Evolutionary conservation across 495 filamentous ascomycete genomes (phyloP), one percentile per base, ranked within the genome.

Genomic region (Massariosphaeria phaeospora): DNA sequence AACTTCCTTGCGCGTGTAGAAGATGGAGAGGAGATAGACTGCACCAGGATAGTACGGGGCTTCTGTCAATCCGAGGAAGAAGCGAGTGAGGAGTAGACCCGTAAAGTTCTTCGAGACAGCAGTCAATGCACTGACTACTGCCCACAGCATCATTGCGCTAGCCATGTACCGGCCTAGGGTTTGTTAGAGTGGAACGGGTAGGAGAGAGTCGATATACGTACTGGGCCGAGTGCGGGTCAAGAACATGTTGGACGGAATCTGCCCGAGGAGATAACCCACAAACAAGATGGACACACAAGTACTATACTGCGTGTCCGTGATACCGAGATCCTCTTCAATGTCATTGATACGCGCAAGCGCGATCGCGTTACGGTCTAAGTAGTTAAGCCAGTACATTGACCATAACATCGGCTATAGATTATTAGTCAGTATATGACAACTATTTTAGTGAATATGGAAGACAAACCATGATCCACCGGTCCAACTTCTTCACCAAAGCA

Each of bases 321-420:
- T 57, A 15, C 65, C 58, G 29, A 82, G 49, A 47, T 80, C 79
- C 4, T 71, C 62, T 46, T 76, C 70, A 13, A 82, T 60, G n/a
- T 77, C 76, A 9, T 75, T 76, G 29, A 81, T 40, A 26, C 73
- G 68, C 17, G 76, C 76, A n/a, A 72, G 66, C 6, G 75, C 75
- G 42, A 76, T 78, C 38, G 79, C 75, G 61, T 79, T 79, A 53
- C 86, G 77, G 66, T 89, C 86, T 49, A 90, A 73, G 66, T 89
- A 91, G 63, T 89, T 90, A 58, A 38, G 40, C 26, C 21, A 48
- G 30, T 24, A 48, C 44, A 48, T 55, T 11, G 18, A 25, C 41
- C 29, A 55, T 17, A 48, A 25, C 11, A 41, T 55, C 5, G 40
- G 47, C 47, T 50, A 33, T 31, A 2, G 23, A 21, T 42, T 21